These are phyloP conservation scores for Dipodascopsis uninucleata DNA, from an alignment of 805 yeast species.

Conservation along the genomic window DNA sequence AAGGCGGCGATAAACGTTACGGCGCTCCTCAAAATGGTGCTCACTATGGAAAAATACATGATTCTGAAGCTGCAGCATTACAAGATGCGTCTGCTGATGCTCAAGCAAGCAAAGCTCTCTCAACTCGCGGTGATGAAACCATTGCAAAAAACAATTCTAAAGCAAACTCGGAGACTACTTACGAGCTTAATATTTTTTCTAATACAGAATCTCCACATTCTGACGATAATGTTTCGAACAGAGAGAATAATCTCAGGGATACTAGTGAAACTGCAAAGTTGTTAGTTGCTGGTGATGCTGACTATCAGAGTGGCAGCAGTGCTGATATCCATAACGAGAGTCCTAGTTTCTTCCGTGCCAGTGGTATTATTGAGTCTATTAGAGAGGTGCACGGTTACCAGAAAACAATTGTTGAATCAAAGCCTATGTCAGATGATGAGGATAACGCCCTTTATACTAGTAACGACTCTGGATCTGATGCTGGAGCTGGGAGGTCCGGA, in stretches of 20 bases:
- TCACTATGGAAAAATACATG: constrained; percentile 27
- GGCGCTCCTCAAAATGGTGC: constrained; percentile 7
- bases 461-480: constrained; percentile 5
- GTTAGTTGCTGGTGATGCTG: too few species aligned
- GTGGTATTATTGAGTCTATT: constrained; percentile 74
- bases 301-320: not conserved
- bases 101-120: too few species aligned
- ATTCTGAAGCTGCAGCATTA: constrained; percentile 29
- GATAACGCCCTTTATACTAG: constrained; percentile 1
- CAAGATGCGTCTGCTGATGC: constrained; percentile 13
- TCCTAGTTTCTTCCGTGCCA: constrained; percentile 44
- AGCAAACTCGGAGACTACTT: too few species aligned
- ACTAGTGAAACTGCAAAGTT: too few species aligned
- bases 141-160: too few species aligned
- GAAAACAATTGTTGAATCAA: constrained; percentile 70
- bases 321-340: too few species aligned
- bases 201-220: too few species aligned
- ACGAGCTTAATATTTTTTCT: too few species aligned
- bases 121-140: too few species aligned
- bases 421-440: constrained; percentile 19
- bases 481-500: too few species aligned
- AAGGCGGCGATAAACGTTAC: not conserved
- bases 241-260: too few species aligned
- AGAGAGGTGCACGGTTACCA: constrained; percentile 80
- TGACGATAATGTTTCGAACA: too few species aligned